Evolutionary conservation across 495 filamentous ascomycete species (phyloP).

Genomic region (Hypoxylon crocopeplum): DNA sequence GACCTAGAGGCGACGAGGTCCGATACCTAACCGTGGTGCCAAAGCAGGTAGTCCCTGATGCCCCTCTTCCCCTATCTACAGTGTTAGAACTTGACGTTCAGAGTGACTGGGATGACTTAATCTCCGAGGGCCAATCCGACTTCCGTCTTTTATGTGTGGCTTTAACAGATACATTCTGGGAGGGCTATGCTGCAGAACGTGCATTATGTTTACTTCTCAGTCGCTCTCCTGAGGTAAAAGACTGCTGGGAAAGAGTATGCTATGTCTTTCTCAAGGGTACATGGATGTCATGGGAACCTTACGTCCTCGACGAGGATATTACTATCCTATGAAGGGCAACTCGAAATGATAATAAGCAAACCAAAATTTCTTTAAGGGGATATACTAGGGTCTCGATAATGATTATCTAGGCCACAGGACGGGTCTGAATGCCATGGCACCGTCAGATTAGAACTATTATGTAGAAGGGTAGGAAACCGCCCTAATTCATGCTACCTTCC

Average conservation of each 20-base stretch:
- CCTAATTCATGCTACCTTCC: too few relatives aligned
- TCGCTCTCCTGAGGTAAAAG: background rate
- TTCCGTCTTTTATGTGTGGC: constrained; percentile 4
- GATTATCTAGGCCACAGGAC: too few relatives aligned
- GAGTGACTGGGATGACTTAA: constrained; percentile 8
- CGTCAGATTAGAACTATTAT: too few relatives aligned
- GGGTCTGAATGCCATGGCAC: too few relatives aligned
- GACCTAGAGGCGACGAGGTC: background rate
- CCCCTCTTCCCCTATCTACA: background rate
- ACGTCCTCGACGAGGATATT: background rate
- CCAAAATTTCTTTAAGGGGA: too few relatives aligned
- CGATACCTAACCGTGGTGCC: background rate
- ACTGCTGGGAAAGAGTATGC: constrained; percentile 11
- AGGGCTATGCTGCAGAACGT: constrained; percentile 1
- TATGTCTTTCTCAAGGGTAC: constrained; percentile 1
- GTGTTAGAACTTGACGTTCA: constrained; percentile 11
- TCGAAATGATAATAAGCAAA: too few relatives aligned
- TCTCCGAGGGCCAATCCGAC: background rate
- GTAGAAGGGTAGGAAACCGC: too few relatives aligned
- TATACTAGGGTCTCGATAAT: too few relatives aligned
- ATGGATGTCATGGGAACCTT: constrained; percentile 5
- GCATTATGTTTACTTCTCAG: constrained; percentile 9
- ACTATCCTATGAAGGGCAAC: constrained; percentile 2
- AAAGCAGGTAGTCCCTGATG: background rate
- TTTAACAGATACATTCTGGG: constrained; percentile 4